These are phyloP conservation scores for Hypoxylon sp. DNA, from an alignment of 2,329 filamentous ascomycete genomes.

Conservation along the genomic window DNA sequence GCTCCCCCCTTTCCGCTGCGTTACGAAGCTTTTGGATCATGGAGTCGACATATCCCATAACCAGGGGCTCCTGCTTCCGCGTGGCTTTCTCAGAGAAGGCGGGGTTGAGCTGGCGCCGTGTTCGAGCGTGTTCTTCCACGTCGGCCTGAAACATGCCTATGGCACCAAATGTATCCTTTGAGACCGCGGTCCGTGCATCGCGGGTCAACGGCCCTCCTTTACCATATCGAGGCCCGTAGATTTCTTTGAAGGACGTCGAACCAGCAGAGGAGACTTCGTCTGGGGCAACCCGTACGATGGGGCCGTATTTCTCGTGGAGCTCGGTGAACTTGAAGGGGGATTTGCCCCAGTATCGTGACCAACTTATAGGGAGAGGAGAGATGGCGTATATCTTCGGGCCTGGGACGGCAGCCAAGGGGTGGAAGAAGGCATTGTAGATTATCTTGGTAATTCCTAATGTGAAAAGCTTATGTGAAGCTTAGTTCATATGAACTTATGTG, in stretches of 20 bases:
- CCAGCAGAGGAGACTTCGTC: slow-evolving; percentile 58
- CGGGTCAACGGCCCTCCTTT: slow-evolving; percentile 40
- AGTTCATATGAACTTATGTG: slow-evolving; percentile 8
- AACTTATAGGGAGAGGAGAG: slow-evolving; percentile 38
- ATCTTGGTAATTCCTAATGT: slow-evolving; percentile 28
- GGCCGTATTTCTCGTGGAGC: slow-evolving; percentile 60
- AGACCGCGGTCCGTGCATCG: slow-evolving; percentile 28
- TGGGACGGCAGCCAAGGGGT: slow-evolving; percentile 37
- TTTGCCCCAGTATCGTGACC: slow-evolving; percentile 27
- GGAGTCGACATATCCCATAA: slow-evolving; percentile 57
- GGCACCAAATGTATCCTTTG: slow-evolving; percentile 35
- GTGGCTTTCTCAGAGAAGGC: slow-evolving; percentile 44
- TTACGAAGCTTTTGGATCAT: slow-evolving; percentile 56
- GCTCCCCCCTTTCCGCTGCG: slow-evolving; percentile 14
- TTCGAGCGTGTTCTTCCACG: slow-evolving; percentile 39
- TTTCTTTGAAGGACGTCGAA: slow-evolving; percentile 55
- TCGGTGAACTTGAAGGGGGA: slow-evolving; percentile 35
- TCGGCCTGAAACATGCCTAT: slow-evolving; percentile 47
- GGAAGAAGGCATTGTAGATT: slow-evolving; percentile 43
- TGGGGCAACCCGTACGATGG: slow-evolving; percentile 57
- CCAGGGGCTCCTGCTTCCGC: slow-evolving; percentile 43
- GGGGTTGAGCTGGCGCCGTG: slow-evolving; percentile 41
- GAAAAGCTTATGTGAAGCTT: slow-evolving; percentile 22
- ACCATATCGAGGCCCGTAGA: slow-evolving; percentile 54
- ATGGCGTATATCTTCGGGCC: slow-evolving; percentile 40